Conservation (phyloP, 495 filamentous ascomycete species). For the Aspergillus kassunensis region DNA sequence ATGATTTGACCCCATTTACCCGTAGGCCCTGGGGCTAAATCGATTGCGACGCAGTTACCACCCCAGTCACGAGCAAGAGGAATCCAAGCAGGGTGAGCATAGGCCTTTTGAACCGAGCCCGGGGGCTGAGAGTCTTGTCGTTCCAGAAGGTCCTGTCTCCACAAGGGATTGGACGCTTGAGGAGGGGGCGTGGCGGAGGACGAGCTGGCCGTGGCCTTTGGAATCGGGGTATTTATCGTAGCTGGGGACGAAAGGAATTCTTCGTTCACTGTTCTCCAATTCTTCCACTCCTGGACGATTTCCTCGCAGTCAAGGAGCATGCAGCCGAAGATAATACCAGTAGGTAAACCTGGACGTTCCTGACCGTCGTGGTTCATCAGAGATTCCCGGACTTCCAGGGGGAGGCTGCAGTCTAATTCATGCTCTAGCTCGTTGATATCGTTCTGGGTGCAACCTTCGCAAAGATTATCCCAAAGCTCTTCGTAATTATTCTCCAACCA, state of each 20-base stretch:
- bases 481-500: slow-evolving; percentile 96
- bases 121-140: slow-evolving; percentile 87
- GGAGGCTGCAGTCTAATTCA: slow-evolving; percentile 89
- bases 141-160: slow-evolving; percentile 80
- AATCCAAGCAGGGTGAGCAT: slow-evolving; percentile 94
- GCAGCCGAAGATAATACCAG: slow-evolving; percentile 84
- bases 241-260: slow-evolving; percentile 67
- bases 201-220: slow-evolving; percentile 65
- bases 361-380: slow-evolving; percentile 90
- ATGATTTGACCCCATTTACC: slow-evolving; percentile 97
- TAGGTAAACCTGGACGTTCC: slow-evolving; percentile 86
- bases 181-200: slow-evolving; percentile 53
- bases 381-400: slow-evolving; percentile 90
- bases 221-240: slow-evolving; percentile 47
- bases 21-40: slow-evolving; percentile 85
- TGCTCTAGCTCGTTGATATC: slow-evolving; percentile 97
- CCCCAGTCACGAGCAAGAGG: slow-evolving; percentile 96
- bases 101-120: slow-evolving; percentile 82
- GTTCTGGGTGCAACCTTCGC: slow-evolving; percentile 86
- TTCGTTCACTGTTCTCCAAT: slow-evolving; percentile 89
- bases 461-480: slow-evolving; percentile 88
- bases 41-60: slow-evolving; percentile 92
- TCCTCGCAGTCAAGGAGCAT: slow-evolving; percentile 99
- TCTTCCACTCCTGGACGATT: slow-evolving; percentile 95
- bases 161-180: slow-evolving; percentile 55